These are phyloP conservation scores for Stevia rebaudiana DNA, from an alignment of 140 eudicot genomes.

Conservation along the genomic window DNA sequence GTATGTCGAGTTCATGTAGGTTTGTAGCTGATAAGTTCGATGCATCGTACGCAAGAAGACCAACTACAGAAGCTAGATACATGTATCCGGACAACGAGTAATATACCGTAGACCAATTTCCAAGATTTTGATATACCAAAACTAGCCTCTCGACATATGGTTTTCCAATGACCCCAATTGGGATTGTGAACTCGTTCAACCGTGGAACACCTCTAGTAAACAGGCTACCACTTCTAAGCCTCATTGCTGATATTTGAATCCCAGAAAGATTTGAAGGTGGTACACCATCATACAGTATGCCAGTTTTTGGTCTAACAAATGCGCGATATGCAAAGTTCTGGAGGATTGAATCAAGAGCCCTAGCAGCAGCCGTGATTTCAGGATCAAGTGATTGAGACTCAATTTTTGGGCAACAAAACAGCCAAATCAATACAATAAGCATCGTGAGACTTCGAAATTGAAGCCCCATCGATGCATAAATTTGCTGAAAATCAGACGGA, in stretches of 20 bases:
- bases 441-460: constrained; percentile 53
- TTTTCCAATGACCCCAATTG: constrained; percentile 43
- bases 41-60: constrained; percentile 79
- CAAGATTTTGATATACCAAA: constrained; percentile 71
- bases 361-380: constrained; percentile 18
- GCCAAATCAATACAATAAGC: constrained; percentile 29
- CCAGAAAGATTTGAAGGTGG: constrained; percentile 64
- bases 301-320: constrained; percentile 48
- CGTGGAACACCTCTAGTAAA: constrained; percentile 37
- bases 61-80: constrained; percentile 68
- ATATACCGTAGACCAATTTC: constrained; percentile 58
- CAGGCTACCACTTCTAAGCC: constrained; percentile 66
- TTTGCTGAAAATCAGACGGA: constrained; percentile 13
- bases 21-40: constrained; percentile 43
- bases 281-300: constrained; percentile 38
- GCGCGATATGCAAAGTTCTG: constrained; percentile 69
- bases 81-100: constrained; percentile 52
- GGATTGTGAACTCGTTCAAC: constrained; percentile 51
- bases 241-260: constrained; percentile 47
- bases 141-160: constrained; percentile 77
- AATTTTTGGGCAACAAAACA: constrained; percentile 21
- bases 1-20: constrained; percentile 35
- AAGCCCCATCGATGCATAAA: constrained; percentile 77
- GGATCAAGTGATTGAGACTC: constrained; percentile 35
- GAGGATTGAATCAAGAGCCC: constrained; percentile 53